These are phyloP conservation scores for Entomophthora muscae DNA, from an alignment of 371 early-diverging fungal species.

Conservation along the genomic window DNA sequence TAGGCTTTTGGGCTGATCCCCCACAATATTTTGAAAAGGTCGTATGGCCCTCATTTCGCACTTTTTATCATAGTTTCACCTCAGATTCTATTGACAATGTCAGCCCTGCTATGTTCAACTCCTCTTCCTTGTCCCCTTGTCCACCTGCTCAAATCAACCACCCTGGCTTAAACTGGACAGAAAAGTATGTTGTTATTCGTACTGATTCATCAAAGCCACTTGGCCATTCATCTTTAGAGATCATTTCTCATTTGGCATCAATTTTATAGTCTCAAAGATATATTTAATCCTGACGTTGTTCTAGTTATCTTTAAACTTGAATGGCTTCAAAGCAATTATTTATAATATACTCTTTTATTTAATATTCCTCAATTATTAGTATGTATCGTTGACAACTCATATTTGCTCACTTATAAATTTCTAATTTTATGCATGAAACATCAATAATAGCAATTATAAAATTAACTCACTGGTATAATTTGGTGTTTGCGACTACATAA, in stretches of 20 bases:
- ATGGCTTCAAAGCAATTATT: too few species aligned
- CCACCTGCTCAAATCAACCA: not conserved
- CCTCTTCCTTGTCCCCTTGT: not conserved
- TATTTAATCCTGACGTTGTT: too few species aligned
- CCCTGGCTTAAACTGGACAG: not conserved
- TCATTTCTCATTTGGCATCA: not conserved
- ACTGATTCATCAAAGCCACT: not conserved
- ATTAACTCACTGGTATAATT: too few species aligned
- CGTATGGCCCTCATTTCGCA: conserved; percentile 45
- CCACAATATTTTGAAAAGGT: conserved; percentile 63
- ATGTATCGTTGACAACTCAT: too few species aligned
- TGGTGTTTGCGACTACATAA: too few species aligned
- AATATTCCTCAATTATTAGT: too few species aligned
- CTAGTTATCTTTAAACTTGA: too few species aligned
- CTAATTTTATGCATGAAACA: too few species aligned
- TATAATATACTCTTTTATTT: too few species aligned
- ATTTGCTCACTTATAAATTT: too few species aligned
- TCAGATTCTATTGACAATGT: not conserved
- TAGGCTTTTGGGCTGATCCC: conserved; percentile 67
- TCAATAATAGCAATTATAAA: too few species aligned
- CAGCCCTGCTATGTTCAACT: not conserved
- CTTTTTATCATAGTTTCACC: not conserved
- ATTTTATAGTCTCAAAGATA: too few species aligned
- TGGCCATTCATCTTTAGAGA: not conserved
- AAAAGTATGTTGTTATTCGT: not conserved